Percentiles rank a stretch among this genome's conserved stretches.
These are phyloP conservation scores for Perkinsela sp. DNA, from an alignment of 208 protist genomes.

Conservation along the genomic window DNA sequence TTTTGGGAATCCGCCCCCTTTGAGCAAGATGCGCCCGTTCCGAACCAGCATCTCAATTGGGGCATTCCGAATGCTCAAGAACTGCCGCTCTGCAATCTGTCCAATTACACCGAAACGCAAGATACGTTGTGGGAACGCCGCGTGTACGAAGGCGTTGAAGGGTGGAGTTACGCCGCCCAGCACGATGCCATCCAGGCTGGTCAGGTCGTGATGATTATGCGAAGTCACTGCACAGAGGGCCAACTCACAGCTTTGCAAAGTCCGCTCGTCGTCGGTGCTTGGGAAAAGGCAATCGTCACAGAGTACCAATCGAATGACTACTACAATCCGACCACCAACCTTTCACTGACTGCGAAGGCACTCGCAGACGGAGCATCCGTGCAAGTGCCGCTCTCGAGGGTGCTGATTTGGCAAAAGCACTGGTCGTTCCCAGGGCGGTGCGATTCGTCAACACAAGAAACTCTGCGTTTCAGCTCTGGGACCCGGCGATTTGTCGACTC, in stretches of 20 bases:
- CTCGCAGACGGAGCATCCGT: neutral
- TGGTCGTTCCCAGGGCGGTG: neutral
- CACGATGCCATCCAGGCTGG: constrained; percentile 18
- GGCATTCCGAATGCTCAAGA: neutral
- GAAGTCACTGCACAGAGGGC: neutral
- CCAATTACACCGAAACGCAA: constrained; percentile 61
- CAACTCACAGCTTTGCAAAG: neutral
- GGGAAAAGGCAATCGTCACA: neutral
- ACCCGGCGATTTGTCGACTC: constrained; percentile 46
- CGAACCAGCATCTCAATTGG: neutral
- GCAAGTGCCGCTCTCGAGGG: neutral
- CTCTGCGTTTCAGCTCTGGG: constrained; percentile 2
- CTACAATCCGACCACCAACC: neutral
- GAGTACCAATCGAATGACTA: neutral
- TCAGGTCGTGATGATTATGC: neutral
- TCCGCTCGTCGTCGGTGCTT: neutral
- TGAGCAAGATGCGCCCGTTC: neutral
- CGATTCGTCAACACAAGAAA: neutral
- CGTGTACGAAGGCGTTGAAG: constrained; percentile 24
- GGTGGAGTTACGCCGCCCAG: constrained; percentile 52
- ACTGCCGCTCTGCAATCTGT: constrained; percentile 23
- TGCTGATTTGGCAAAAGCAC: neutral
- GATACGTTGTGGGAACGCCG: constrained; percentile 43
- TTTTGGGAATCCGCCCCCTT: neutral
- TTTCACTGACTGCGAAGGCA: neutral